Conservation (phyloP, 225 moss, liverwort and hornwort genomes). For the Pseudisothecium myosuroides region DNA sequence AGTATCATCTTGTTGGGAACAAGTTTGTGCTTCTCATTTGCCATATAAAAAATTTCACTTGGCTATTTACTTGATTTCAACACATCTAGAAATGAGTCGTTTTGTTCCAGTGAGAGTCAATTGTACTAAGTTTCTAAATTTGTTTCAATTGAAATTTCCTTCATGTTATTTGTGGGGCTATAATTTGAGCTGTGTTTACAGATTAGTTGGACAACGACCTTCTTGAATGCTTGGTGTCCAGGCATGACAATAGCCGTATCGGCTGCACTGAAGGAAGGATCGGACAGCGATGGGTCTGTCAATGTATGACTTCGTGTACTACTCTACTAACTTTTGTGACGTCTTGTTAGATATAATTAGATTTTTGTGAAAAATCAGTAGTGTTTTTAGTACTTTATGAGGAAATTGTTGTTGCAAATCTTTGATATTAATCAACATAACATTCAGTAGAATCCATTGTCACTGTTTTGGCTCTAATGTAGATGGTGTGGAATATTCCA, state of each 20-base stretch:
- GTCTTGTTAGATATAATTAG: not conserved
- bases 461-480: no score
- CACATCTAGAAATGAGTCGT: no score
- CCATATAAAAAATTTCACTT: not conserved
- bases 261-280: constrained; percentile 15
- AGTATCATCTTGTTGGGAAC: not conserved
- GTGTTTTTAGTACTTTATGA: not conserved
- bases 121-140: not conserved
- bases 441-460: no score
- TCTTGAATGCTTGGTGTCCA: constrained; percentile 11
- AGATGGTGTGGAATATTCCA: no score
- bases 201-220: constrained; percentile 20
- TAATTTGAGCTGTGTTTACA: not conserved
- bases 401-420: not conserved
- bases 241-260: constrained; percentile 13
- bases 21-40: not conserved
- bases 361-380: not conserved
- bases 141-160: not conserved
- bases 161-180: not conserved
- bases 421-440: not conserved
- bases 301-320: constrained; percentile 1
- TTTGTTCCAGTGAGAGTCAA: not conserved
- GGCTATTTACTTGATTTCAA: not conserved
- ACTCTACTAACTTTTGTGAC: not conserved
- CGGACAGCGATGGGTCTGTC: constrained; percentile 1